A percentile compares a stretch with the other conserved stretches of the same genome.
These are phyloP conservation scores for Solioccasus polychromus DNA, from an alignment of 768 basidiomycete species.

Conservation along the genomic window DNA sequence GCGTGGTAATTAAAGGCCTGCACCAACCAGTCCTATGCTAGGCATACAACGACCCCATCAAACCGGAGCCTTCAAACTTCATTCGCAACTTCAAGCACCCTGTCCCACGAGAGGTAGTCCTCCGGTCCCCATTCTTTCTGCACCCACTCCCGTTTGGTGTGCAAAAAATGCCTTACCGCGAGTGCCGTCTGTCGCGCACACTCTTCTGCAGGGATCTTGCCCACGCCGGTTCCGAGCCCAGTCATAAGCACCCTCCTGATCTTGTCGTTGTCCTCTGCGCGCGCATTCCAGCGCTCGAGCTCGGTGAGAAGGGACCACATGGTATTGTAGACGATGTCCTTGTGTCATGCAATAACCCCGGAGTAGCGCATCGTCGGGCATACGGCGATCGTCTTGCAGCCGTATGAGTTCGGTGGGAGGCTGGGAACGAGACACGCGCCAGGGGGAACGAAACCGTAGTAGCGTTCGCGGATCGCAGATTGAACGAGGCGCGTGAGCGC, in stretches of 20 bases:
- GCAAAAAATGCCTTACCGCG: constrained; percentile 6
- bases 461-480: constrained; percentile 1
- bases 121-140: no score
- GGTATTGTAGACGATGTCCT: constrained; percentile 33
- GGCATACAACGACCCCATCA: no score
- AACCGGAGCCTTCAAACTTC: no score
- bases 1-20: no score
- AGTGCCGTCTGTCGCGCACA: constrained; percentile 7
- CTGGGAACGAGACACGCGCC: constrained; percentile 4
- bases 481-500: constrained; percentile 5
- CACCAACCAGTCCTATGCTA: no score
- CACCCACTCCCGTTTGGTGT: background rate
- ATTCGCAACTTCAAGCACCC: background rate
- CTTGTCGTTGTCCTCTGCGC: constrained; percentile 4
- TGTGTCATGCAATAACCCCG: constrained; percentile 26
- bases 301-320: constrained; percentile 31
- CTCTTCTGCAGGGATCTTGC: background rate
- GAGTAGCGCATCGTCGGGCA: constrained; percentile 35
- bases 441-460: constrained; percentile 7
- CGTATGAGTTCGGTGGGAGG: constrained; percentile 10
- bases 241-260: constrained; percentile 6
- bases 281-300: constrained; percentile 27
- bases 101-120: background rate
- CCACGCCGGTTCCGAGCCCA: constrained; percentile 1
- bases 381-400: constrained; percentile 24